phyloP scores from a whole-genome alignment of 495 filamentous ascomycete species.

The Aspergillus kassunensis region DNA sequence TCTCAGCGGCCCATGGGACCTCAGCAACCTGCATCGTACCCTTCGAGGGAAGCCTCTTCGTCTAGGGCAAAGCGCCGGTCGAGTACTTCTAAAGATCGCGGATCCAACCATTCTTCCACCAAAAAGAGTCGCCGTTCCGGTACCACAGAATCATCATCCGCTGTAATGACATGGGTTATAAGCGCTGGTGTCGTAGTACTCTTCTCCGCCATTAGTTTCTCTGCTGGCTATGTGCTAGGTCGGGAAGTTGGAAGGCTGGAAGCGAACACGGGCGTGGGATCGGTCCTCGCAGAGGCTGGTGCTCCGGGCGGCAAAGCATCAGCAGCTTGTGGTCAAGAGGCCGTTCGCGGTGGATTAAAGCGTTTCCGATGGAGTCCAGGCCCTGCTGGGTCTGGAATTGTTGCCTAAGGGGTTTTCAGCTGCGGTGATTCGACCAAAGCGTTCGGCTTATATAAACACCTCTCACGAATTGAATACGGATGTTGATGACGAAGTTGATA shows the following conservation, averaged over 20 bases:
- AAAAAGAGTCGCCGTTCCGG: constrained; percentile 54
- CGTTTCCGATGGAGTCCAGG: constrained; percentile 43
- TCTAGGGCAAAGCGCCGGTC: constrained; percentile 50
- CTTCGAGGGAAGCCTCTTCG: constrained; percentile 10
- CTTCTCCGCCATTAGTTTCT: constrained; percentile 87
- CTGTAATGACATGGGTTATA: constrained; percentile 82
- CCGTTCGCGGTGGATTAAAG: constrained; percentile 39
- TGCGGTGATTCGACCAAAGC: neutral
- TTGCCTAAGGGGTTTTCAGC: constrained; percentile 18
- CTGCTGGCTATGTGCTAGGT: constrained; percentile 87
- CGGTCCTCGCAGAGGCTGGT: constrained; percentile 28
- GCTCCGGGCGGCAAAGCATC: constrained; percentile 31
- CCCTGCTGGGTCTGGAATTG: constrained; percentile 33
- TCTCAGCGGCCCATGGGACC: constrained; percentile 19
- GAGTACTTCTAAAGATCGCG: constrained; percentile 50
- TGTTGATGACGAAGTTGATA: constrained; percentile 1
- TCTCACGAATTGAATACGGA: neutral
- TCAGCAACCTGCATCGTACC: constrained; percentile 23
- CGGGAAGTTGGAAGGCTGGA: constrained; percentile 74
- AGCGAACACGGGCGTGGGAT: constrained; percentile 37
- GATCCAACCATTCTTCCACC: constrained; percentile 32
- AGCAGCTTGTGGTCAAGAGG: constrained; percentile 40
- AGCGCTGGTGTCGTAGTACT: constrained; percentile 90
- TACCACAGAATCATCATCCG: constrained; percentile 23
- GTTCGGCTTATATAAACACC: too few relatives aligned